Evolutionary conservation across 2,329 filamentous ascomycete genomes (phyloP).

Genomic region (Colletotrichum sp.): DNA sequence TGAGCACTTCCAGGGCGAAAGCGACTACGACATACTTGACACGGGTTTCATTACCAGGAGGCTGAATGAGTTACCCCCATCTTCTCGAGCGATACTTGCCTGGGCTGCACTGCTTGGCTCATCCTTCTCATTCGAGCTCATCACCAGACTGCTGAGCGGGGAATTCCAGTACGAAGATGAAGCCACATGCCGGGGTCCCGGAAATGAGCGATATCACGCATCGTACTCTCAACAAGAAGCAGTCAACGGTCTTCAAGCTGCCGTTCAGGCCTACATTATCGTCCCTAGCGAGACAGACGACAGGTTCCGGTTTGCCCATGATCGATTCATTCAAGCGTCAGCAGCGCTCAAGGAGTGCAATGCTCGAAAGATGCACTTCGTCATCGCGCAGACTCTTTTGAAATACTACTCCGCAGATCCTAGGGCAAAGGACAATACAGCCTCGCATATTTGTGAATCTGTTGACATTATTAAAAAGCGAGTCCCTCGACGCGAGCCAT

Average conservation of each 20-base stretch:
- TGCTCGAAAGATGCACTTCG: slow-evolving; percentile 84
- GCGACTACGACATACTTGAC: slow-evolving; percentile 80
- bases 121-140: slow-evolving; percentile 82
- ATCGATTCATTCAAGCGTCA: slow-evolving; percentile 82
- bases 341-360: slow-evolving; percentile 73
- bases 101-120: slow-evolving; percentile 88
- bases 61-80: slow-evolving; percentile 75
- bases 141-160: slow-evolving; percentile 78
- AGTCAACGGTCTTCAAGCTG: slow-evolving; percentile 79
- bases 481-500: slow-evolving; percentile 66
- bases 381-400: slow-evolving; percentile 82
- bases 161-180: slow-evolving; percentile 70
- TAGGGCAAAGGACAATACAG: slow-evolving; percentile 72
- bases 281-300: slow-evolving; percentile 85
- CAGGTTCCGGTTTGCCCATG: slow-evolving; percentile 86
- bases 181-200: slow-evolving; percentile 30
- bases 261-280: slow-evolving; percentile 69
- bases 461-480: slow-evolving; percentile 75
- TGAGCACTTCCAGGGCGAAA: slow-evolving; percentile 79
- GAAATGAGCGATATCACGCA: slow-evolving; percentile 37
- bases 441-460: slow-evolving; percentile 81
- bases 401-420: slow-evolving; percentile 69
- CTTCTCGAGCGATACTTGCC: slow-evolving; percentile 78
- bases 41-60: slow-evolving; percentile 83
- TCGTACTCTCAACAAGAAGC: slow-evolving; percentile 70